Base-by-base conservation (phyloP, 768 basidiomycete species). In the Podaxis sp. region DNA sequence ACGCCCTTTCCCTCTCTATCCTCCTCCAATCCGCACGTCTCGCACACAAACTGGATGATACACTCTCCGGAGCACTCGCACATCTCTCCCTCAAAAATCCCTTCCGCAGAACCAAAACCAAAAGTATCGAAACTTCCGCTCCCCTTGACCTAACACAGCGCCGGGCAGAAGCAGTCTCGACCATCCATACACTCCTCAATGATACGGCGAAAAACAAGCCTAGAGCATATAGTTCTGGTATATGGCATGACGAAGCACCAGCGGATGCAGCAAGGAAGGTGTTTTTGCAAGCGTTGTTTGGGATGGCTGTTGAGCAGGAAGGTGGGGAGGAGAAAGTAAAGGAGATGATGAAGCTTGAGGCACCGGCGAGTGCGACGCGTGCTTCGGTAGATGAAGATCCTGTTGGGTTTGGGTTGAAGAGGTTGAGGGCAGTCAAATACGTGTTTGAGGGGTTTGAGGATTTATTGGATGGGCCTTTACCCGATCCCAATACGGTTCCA, bases 1-100 rank as follows among this genome's bases (percentile, higher is more conserved):
- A 89, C 51, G 71, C 78, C 17, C 71, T 73, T 55, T 84, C 88
- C 33, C 81, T 94, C 57, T 77, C 79, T 49, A 76, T 87, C 58
- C 69, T 94, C 11, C 78, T 93, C 53, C 81, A 86, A 57, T 77
- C 86, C 1, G 87, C 88, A 1, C 77, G 86, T 2, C 75, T 81
- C 17, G 84, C 86, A 3, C 73, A 76, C 24, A 77, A 79, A 56
- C 72, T 83, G 65, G 84, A 88, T 60, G 80, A 83, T 24, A 77
- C 82, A 8, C 76, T 86, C 49, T 57, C 78, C 2, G 84, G 84
- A 17, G 82, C 81, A 5, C 66, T 87, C 2, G 80, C 83, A 2
- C 76, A 82, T 22, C 70, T 85, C 4, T 74, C 75, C 12, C 64
- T 78, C 3, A 72, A 74, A 55, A 77, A 72, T 51, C 73, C 74